Base-by-base conservation (phyloP, 2,329 filamentous ascomycete genomes). In the Plenodomus tracheiphilus region DNA sequence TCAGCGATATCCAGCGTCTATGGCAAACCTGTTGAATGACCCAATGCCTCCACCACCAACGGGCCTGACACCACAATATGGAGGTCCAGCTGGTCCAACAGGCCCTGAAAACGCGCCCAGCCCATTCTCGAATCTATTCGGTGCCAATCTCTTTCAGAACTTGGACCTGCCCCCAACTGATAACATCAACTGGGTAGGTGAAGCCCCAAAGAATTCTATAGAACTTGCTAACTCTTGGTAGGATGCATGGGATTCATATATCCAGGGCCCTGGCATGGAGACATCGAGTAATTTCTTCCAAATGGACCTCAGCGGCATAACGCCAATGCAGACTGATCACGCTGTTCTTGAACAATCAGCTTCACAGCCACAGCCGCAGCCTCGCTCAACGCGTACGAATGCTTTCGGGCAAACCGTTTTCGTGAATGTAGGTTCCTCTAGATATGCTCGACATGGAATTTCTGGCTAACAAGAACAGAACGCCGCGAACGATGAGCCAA, bases 211-310 rank as follows among this genome's bases (percentile, higher is more conserved):
- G 10, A 13, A 5, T 6, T 28, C 9, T 37, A 9, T 19, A 18
- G n/a, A 13, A 25, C 4, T 19, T 52, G 53, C 53, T 63, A 44
- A 61, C 43, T 19, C 28, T 11, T 3, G 2, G 3, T 22, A 68
- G 66, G 82, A 86, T 53, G 83, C 84, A 21, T 88, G 85, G 85
- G 85, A 88, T 64, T 82, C 79, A 6, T 88, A 87, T 59, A 82
- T 88, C 40, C 85, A 87, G 66, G 83, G 81, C 43, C 77, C 81
- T 5, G 77, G 60, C 32, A 66, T 76, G 48, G 75, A 78, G 41
- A 60, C 71, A 2, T 63, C 62, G 10, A 70, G 68, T 47, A 68
- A 68, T 17, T 75, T 77, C 63, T 78, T 76, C 61, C 74, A 75
- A 0, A 75, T 76, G 73, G 75, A 76, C 57, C 18, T 70, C 17